Conservation (phyloP, 1,139 yeast genomes). For the Nakaseomyces uthaithaninus region DNA sequence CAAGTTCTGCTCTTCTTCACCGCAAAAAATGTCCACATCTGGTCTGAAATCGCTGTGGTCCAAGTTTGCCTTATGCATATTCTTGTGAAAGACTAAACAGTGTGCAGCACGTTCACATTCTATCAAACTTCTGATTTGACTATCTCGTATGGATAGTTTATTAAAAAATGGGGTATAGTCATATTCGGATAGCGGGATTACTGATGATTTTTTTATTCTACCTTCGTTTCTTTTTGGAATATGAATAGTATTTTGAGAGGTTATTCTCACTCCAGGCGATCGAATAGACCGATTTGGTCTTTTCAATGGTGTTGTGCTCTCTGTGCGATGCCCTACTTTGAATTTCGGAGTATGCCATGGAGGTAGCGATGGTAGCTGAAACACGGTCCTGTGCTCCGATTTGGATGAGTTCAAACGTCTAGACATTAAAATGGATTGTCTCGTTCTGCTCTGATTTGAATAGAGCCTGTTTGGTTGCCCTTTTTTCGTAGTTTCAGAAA, state of each 20-base stretch:
- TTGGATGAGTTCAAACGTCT: neutral
- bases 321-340: conserved; percentile 10
- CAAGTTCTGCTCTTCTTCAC: conserved; percentile 13
- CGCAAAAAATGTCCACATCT: conserved; percentile 24
- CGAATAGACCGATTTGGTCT: conserved; percentile 13
- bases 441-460: too few relatives aligned
- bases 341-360: conserved; percentile 25
- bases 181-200: conserved; percentile 12
- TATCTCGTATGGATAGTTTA: conserved; percentile 20
- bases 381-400: conserved; percentile 9
- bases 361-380: conserved; percentile 26
- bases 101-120: conserved; percentile 28
- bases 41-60: conserved; percentile 21
- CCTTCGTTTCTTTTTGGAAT: conserved; percentile 3
- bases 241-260: neutral
- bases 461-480: too few relatives aligned
- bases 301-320: conserved; percentile 20
- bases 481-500: too few relatives aligned
- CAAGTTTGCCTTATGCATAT: conserved; percentile 11
- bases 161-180: conserved; percentile 22
- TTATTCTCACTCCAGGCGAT: conserved; percentile 1
- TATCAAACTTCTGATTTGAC: conserved; percentile 18
- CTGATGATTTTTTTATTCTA: neutral
- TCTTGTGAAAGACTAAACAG: conserved; percentile 26
- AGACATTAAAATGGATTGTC: neutral